Percentiles rank a stretch among this genome's conserved stretches.
Evolutionary conservation across 345 rosid species (phyloP).

Genomic region (Chamaenerion angustifolium): DNA sequence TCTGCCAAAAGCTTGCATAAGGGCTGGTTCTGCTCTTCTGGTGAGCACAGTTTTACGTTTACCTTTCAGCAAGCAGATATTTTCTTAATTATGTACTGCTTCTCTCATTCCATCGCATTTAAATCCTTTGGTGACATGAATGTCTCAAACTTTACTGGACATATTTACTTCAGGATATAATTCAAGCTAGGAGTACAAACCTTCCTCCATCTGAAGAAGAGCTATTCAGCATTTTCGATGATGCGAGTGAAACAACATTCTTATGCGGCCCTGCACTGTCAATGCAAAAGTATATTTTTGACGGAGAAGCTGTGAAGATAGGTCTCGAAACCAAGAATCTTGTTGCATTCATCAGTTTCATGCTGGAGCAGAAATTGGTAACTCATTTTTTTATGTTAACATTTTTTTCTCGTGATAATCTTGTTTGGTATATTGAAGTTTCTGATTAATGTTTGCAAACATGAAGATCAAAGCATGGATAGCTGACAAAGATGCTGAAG

Average conservation of each 20-base stretch:
- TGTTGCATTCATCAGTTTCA: constrained; percentile 72
- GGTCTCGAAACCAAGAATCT: constrained; percentile 73
- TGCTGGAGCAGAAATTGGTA: constrained; percentile 86
- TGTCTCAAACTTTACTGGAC: background rate
- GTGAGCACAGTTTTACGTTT: constrained; percentile 24
- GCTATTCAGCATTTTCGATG: constrained; percentile 72
- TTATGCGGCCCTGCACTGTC: constrained; percentile 47
- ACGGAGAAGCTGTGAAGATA: constrained; percentile 70
- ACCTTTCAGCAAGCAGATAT: background rate
- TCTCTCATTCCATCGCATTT: background rate
- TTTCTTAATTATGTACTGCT: background rate
- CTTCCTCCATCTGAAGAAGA: constrained; percentile 67
- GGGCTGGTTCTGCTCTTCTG: constrained; percentile 75
- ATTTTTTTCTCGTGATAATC: background rate
- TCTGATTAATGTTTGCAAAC: constrained; percentile 2
- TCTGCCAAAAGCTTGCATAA: constrained; percentile 53
- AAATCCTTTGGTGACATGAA: background rate
- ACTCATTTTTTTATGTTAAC: background rate
- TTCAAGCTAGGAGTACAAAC: constrained; percentile 51
- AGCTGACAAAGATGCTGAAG: constrained; percentile 89
- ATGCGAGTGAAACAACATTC: constrained; percentile 92
- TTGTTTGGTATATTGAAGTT: background rate
- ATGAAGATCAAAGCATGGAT: constrained; percentile 75
- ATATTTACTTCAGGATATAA: constrained; percentile 50
- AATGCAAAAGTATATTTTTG: constrained; percentile 82